These are phyloP conservation scores for Ochetophila trinervis DNA, from an alignment of 306 rosid genomes.

Conservation along the genomic window DNA sequence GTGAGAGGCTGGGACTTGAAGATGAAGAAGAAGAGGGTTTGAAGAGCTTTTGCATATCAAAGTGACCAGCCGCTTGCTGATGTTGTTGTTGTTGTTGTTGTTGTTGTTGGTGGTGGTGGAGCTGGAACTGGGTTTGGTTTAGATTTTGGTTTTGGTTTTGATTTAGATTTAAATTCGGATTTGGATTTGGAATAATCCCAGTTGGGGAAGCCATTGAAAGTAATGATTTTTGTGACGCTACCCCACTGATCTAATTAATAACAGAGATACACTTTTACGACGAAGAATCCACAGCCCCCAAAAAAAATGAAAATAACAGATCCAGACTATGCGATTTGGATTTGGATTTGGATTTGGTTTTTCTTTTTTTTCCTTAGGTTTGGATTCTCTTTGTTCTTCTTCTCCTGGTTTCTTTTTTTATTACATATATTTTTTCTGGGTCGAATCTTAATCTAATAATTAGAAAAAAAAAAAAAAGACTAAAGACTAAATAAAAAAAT, in stretches of 20 bases:
- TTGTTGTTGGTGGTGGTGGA: conserved; percentile 27
- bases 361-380: neutral
- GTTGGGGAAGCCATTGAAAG: conserved; percentile 8
- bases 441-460: conserved; percentile 2
- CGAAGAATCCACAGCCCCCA: neutral
- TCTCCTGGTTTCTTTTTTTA: neutral
- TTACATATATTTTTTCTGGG: neutral
- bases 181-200: conserved; percentile 5
- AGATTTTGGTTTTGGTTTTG: neutral
- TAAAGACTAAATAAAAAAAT: neutral
- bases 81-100: conserved; percentile 28
- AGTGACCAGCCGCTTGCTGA: conserved; percentile 28
- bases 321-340: neutral
- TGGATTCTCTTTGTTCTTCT: too few species aligned
- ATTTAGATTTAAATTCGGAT: neutral
- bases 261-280: neutral
- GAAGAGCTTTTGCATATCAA: conserved; percentile 53
- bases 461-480: neutral
- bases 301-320: neutral
- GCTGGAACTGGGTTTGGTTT: conserved; percentile 9
- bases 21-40: conserved; percentile 34
- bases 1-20: neutral
- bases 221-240: neutral
- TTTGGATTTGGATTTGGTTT: neutral
- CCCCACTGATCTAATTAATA: neutral